These are phyloP conservation scores for Aspergillus indologenus DNA, from an alignment of 495 filamentous ascomycete species.

Conservation along the genomic window DNA sequence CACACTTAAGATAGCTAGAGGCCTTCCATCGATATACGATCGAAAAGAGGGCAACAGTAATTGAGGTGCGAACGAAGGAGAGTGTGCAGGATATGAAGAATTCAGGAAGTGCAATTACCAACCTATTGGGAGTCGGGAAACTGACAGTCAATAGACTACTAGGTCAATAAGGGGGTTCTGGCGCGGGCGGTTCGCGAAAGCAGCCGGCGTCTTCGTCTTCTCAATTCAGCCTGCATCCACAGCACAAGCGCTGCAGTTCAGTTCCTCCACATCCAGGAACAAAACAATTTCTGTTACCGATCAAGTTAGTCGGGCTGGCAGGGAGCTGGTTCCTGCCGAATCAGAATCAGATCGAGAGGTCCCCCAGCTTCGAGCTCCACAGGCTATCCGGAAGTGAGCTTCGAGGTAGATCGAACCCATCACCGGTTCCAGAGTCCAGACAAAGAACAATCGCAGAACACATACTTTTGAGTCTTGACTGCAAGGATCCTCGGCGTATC, in stretches of 20 bases:
- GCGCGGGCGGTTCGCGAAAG: conserved; percentile 14
- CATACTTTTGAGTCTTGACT: background rate
- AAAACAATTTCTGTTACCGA: conserved; percentile 3
- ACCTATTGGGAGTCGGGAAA: background rate
- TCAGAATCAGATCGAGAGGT: background rate
- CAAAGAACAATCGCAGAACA: background rate
- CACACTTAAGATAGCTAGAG: background rate
- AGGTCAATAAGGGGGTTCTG: background rate
- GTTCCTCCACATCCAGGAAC: conserved; percentile 1
- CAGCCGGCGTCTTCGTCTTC: conserved; percentile 9
- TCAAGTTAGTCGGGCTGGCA: conserved; percentile 2
- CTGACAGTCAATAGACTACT: conserved; percentile 8
- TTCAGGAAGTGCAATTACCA: background rate
- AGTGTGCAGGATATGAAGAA: background rate
- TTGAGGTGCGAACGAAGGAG: background rate
- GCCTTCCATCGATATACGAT: background rate
- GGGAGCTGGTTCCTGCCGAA: background rate
- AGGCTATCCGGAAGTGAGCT: background rate
- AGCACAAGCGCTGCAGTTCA: background rate
- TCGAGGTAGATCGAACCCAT: background rate
- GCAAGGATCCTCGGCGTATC: background rate
- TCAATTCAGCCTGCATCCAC: conserved; percentile 22
- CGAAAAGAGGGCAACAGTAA: background rate
- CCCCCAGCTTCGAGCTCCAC: conserved; percentile 1
- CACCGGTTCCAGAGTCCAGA: background rate